Base-by-base conservation (phyloP, 257 asterid species). In the Echium plantagineum region DNA sequence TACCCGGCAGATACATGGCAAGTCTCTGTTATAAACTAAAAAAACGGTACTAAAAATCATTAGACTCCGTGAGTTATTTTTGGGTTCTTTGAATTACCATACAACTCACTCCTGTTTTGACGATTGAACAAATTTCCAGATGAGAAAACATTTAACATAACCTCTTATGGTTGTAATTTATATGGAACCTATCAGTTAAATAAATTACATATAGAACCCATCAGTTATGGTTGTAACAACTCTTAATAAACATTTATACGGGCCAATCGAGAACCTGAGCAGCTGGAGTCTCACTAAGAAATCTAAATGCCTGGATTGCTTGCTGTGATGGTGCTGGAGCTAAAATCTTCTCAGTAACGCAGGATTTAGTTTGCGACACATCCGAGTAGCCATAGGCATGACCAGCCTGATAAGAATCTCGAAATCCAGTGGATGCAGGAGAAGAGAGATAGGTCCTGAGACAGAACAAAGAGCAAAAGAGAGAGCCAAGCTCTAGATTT, bases 381-480 rank as follows among this genome's bases (percentile, higher is more conserved):
- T 65, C 71, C 18, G 72, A 66, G 31, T 62, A 52, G 58, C 71
- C 52, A 57, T 69, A 60, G 30, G 60, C 66, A 5, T 69, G 60
- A 52, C 61, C 66, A 5, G 64, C 63, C 16, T 12, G 67, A 21
- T 57, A 35, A 18, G 78, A 71, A 51, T 62, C 65, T 60, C 75
- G 79, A 31, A 12, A 55, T 64, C 70, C 77, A 62, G 52, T 63
- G 15, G 82, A 63, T 31, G 28, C 64, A 0, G 87, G 70, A 42
- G 76, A 38, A 5, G 80, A 78, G 35, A 83, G 69, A 61, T 66
- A 81, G 5, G 76, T 63, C 81, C 97, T 87, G 87, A 49, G 49
- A 42, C 5, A 12, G 13, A 42, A 10, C 49, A 66, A 80, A 20
- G 60, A 58, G 64, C 59, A 22, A 2, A 19, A n/a, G n/a, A 59